These are phyloP conservation scores for Fusarium sp. DNA, from an alignment of 2,329 filamentous ascomycete species.

Conservation along the genomic window DNA sequence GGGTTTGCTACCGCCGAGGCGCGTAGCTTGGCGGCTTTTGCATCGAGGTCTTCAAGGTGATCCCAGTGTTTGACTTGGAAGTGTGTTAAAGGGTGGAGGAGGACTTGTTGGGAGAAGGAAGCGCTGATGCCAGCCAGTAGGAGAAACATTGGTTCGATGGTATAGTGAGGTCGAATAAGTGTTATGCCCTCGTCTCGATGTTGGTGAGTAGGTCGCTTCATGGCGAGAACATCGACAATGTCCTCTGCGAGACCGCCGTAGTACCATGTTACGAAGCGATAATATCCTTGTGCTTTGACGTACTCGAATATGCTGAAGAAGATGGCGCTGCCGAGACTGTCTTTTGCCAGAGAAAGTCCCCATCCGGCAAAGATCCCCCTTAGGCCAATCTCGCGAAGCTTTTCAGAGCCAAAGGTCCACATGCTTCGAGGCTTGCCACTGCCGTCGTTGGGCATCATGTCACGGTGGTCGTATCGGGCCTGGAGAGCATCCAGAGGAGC, in stretches of 20 bases:
- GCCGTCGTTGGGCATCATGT: slow-evolving; percentile 54
- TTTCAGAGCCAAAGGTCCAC: slow-evolving; percentile 73
- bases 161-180: slow-evolving; percentile 75
- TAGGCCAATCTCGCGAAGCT: slow-evolving; percentile 72
- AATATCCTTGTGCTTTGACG: slow-evolving; percentile 75
- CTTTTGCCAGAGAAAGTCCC: slow-evolving; percentile 72
- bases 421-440: slow-evolving; percentile 64
- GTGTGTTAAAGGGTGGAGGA: slow-evolving; percentile 75
- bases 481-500: slow-evolving; percentile 80
- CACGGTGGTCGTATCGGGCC: slow-evolving; percentile 70
- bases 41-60: slow-evolving; percentile 74
- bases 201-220: slow-evolving; percentile 51
- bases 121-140: slow-evolving; percentile 72
- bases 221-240: slow-evolving; percentile 58
- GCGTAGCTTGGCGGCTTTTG: slow-evolving; percentile 59
- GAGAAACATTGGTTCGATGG: slow-evolving; percentile 76
- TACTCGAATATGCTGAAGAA: slow-evolving; percentile 82
- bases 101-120: slow-evolving; percentile 70
- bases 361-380: slow-evolving; percentile 78
- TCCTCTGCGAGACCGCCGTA: slow-evolving; percentile 67
- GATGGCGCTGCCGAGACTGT: slow-evolving; percentile 71
- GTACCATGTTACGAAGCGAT: slow-evolving; percentile 73
- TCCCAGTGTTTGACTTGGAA: slow-evolving; percentile 78
- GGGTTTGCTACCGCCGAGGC: slow-evolving; percentile 45
- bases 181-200: slow-evolving; percentile 46